phyloP scores from a whole-genome alignment of 805 yeast genomes.

The Candida railenensis region DNA sequence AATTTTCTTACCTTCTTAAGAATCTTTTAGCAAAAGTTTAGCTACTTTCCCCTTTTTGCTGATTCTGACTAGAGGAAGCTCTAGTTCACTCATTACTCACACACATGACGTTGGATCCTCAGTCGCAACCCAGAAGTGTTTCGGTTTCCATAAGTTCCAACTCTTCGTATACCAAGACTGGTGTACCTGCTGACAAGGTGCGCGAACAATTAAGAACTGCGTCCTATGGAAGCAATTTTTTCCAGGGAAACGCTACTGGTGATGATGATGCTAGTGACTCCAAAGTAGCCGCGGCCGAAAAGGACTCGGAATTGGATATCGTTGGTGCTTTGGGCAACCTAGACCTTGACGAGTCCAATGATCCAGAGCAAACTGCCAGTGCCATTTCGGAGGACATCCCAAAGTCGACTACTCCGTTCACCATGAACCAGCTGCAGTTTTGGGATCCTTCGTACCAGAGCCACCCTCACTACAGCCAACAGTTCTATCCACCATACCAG shows the following conservation, averaged over 20 bases:
- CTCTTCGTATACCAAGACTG: constrained; percentile 5
- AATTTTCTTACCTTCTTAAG: too few relatives aligned
- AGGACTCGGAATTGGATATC: constrained; percentile 35
- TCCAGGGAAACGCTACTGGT: constrained; percentile 12
- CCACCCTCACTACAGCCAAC: constrained; percentile 1
- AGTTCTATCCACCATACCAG: constrained; percentile 9
- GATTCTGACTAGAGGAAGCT: too few relatives aligned
- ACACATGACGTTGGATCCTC: not conserved
- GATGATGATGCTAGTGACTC: constrained; percentile 3
- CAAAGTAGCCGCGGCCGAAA: not conserved
- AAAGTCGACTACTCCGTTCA: constrained; percentile 3
- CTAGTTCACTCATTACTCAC: too few relatives aligned
- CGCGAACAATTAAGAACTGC: constrained; percentile 14
- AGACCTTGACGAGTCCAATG: constrained; percentile 24
- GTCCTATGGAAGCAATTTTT: constrained; percentile 25
- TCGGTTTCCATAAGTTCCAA: constrained; percentile 1
- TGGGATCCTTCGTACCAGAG: constrained; percentile 1
- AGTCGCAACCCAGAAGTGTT: not conserved
- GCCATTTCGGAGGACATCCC: constrained; percentile 4
- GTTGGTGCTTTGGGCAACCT: constrained; percentile 49
- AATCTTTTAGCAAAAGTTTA: too few relatives aligned
- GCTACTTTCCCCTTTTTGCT: not conserved
- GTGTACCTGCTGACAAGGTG: not conserved
- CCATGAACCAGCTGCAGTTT: constrained; percentile 7
- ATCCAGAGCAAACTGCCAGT: constrained; percentile 4